Base-by-base conservation (phyloP, 805 yeast species). In the Tetrapisispora namnaoensis region DNA sequence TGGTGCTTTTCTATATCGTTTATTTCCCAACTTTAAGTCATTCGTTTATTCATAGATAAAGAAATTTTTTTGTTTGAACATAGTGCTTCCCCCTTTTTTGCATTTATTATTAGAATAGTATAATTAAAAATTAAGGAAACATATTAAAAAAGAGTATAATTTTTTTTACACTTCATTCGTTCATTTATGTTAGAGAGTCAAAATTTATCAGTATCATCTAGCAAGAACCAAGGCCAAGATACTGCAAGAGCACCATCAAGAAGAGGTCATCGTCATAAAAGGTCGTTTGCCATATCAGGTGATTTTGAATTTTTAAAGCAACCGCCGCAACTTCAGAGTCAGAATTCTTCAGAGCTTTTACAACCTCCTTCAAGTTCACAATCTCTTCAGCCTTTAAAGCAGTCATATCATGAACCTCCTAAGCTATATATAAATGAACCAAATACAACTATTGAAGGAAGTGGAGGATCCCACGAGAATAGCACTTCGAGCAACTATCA, bases 251-350 rank as follows among this genome's bases (percentile, higher is more conserved):
- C 51, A 2, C 52, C 45, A 2, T 46, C 62, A 42, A 69, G 69
- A 59, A 70, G 77, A 53, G 78, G 80, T 1, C 96, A 88, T 66
- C 77, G 86, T 42, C 96, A 88, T 59, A 78, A 86, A 58, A 70
- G 96, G 46, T 87, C 95, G 0, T 89, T 91, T 21, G 95, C 95
- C 0, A 82, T 88, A 7, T 84, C 93, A 9, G 93, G 93, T 4
- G 95, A 88, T 62, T 84, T 86, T 61, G 93, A 85, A 56, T 68
- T 68, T 48, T 55, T 68, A 28, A 46, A 46, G 28, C 49, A 41
- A 30, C 49, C 49, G 3, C 48, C 34, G 24, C 37, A 28, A 20
- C 17, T 18, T 17, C 43, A 40, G 13, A n/a, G 11, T 13, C 37
- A 30, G 30, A 35, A 28, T 20, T 18, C 27, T 7, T 8, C 20